Conservation (phyloP, 2,329 filamentous ascomycete genomes). For the Calcarisporium arbuscula region DNA sequence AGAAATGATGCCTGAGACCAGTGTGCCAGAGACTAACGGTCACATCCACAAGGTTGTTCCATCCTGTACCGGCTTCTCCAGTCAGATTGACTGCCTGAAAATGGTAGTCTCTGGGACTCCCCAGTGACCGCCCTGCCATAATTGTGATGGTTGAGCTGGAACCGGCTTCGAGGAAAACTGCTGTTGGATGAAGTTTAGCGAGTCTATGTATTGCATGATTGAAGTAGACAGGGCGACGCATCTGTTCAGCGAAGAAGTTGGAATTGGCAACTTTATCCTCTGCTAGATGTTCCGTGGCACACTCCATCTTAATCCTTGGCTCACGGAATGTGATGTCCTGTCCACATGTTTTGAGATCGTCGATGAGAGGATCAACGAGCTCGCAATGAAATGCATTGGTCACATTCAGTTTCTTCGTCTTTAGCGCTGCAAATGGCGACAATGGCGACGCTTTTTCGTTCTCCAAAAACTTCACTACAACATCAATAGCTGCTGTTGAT, state of each 20-base stretch:
- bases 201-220: constrained; percentile 34
- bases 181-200: constrained; percentile 15
- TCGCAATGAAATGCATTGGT: constrained; percentile 42
- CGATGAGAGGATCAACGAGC: constrained; percentile 29
- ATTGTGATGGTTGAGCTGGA: constrained; percentile 27
- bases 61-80: background rate
- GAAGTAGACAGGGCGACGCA: constrained; percentile 38
- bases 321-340: constrained; percentile 5
- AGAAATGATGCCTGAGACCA: constrained; percentile 28
- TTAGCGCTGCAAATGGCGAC: too few relatives aligned
- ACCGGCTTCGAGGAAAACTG: constrained; percentile 32
- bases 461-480: constrained; percentile 8
- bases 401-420: constrained; percentile 32
- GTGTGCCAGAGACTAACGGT: constrained; percentile 32
- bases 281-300: background rate
- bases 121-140: constrained; percentile 24
- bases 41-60: constrained; percentile 14
- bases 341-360: constrained; percentile 18
- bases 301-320: constrained; percentile 7
- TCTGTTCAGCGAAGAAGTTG: constrained; percentile 29
- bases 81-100: constrained; percentile 6
- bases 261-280: too few relatives aligned
- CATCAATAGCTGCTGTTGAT: constrained; percentile 22
- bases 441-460: background rate
- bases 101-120: background rate